phyloP scores from a whole-genome alignment of 139 green algal genomes.

The Haematococcus lacustris region DNA sequence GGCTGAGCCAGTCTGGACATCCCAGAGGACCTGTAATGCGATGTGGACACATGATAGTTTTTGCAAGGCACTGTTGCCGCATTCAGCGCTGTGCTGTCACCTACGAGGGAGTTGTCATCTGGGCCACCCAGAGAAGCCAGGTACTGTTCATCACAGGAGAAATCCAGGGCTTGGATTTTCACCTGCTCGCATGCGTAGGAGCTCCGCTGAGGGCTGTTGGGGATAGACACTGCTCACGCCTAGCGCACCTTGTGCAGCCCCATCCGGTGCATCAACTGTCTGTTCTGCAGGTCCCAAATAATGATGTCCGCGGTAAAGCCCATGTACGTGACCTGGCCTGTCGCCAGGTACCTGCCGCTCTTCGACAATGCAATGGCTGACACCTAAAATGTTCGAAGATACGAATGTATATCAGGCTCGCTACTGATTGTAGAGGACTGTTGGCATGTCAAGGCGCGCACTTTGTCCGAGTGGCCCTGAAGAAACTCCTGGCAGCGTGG shows the following conservation, averaged over 20 bases:
- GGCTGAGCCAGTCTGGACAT: slow-evolving; percentile 64
- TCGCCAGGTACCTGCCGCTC: slow-evolving; percentile 66
- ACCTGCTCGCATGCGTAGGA: slow-evolving; percentile 35
- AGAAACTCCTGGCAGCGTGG: slow-evolving; percentile 46
- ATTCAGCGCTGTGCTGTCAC: neutral
- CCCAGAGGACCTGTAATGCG: slow-evolving; percentile 67
- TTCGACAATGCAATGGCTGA: slow-evolving; percentile 65
- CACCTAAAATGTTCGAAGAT: slow-evolving; percentile 35
- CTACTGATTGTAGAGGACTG: neutral
- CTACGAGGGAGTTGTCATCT: slow-evolving; percentile 78
- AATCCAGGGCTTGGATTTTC: slow-evolving; percentile 71
- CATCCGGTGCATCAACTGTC: slow-evolving; percentile 59
- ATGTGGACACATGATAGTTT: neutral
- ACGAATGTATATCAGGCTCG: neutral
- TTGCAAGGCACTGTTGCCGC: neutral
- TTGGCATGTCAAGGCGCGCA: neutral
- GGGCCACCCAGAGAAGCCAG: slow-evolving; percentile 73
- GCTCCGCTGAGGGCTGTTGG: neutral
- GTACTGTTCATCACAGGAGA: slow-evolving; percentile 57
- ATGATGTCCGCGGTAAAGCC: slow-evolving; percentile 81
- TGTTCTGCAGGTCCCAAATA: slow-evolving; percentile 71
- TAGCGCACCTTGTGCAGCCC: slow-evolving; percentile 69
- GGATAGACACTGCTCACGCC: neutral
- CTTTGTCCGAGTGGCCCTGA: slow-evolving; percentile 57
- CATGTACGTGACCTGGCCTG: slow-evolving; percentile 76